Base-by-base conservation (phyloP, 305 asterid species). In the Plantago coronopus region DNA sequence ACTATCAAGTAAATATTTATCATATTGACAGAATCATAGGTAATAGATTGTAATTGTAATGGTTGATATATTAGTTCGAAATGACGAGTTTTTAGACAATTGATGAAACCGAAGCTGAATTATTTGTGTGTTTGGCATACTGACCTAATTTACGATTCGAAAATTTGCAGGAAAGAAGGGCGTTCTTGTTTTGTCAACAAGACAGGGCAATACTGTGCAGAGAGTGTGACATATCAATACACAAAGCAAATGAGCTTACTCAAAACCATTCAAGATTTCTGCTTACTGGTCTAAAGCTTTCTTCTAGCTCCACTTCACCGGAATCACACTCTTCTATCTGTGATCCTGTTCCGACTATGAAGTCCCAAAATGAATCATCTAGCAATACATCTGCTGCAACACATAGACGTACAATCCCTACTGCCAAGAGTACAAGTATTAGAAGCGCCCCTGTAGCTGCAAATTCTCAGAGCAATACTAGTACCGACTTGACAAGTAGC, bases 201-300 rank as follows among this genome's bases (percentile, higher is more conserved):
- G 98, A 91, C 67, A 77, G 98, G 50, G 96, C 98, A 57, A 79
- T 91, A 43, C 61, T 91, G 17, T 91, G 98, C 67, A 77, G 76
- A 62, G 95, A 84, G 29, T 91, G 98, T 57, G 98, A 91, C 66
- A 27, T 57, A 22, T 62, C 89, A 7, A 83, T 88, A 45, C 98
- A 91, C 74, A 84, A 77, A 64, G 85, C 85, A 9, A 91, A 88
- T 50, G 75, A 76, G 49, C 93, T 72, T 59, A 91, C 98, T 1
- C 76, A 74, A 31, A 88, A 82, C 27, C 98, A 91, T 69, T 68
- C 75, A 2, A 84, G 98, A 49, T 88, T 82, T 72, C 91, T 91
- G 38, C 82, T 88, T 4, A 81, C 95, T 1, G 98, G 95, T 15
- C 76, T 83, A 14, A 78, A 76, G 23, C 66, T 91, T 40, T 91